Percentiles rank a stretch among this genome's conserved stretches.
Evolutionary conservation across 2,329 filamentous ascomycete genomes (phyloP).

Genomic region (Penicillium brevicompactum): DNA sequence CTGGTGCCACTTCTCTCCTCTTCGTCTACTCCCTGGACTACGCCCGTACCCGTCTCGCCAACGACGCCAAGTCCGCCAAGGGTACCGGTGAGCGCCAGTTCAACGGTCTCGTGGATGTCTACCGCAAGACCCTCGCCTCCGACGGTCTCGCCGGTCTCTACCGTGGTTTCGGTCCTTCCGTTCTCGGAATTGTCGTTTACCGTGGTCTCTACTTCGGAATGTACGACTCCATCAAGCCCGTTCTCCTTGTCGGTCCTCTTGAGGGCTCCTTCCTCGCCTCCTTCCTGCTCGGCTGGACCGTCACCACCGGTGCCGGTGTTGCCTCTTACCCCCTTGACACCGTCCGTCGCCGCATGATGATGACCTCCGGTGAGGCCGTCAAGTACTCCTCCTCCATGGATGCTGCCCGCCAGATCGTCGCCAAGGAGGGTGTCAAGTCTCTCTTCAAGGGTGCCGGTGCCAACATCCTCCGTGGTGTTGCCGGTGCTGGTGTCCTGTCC

Average conservation of each 20-base stretch:
- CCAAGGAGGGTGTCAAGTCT: constrained; percentile 94
- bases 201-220: constrained; percentile 99
- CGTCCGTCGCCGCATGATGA: constrained; percentile 99
- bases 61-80: constrained; percentile 99
- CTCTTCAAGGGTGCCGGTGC: constrained; percentile 99
- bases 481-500: constrained; percentile 99
- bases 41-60: constrained; percentile 99
- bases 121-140: constrained; percentile 99
- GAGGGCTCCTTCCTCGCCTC: constrained; percentile 99
- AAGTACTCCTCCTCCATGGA: constrained; percentile 99
- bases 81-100: constrained; percentile 96
- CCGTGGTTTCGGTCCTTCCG: constrained; percentile 99
- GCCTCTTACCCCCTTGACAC: constrained; percentile 99
- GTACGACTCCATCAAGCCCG: constrained; percentile 99
- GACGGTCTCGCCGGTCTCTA: constrained; percentile 99
- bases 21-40: constrained; percentile 99
- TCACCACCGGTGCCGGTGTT: constrained; percentile 99
- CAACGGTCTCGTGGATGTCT: constrained; percentile 99
- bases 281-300: constrained; percentile 96
- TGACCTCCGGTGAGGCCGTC: constrained; percentile 94
- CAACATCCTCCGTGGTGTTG: constrained; percentile 99
- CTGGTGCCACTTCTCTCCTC: constrained; percentile 98
- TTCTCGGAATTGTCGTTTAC: constrained; percentile 99
- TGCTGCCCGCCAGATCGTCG: constrained; percentile 93
- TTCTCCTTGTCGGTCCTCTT: constrained; percentile 86